Conservation (phyloP, 2,329 filamentous ascomycete species). For the Daldinia eschscholtzii region DNA sequence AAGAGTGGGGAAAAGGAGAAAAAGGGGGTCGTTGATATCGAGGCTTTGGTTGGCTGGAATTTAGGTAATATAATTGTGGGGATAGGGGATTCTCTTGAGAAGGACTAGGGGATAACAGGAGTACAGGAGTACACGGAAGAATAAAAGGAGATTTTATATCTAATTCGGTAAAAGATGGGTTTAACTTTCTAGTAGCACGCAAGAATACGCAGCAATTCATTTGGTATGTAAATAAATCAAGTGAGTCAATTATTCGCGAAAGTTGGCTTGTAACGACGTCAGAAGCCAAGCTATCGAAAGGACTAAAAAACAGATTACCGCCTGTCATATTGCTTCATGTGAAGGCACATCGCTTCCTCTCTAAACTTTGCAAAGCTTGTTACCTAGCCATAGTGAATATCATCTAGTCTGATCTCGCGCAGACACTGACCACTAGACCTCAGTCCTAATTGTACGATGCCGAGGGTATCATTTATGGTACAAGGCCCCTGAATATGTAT, state of each 20-base stretch:
- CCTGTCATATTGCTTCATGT: not conserved
- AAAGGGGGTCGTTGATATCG: conserved; percentile 4
- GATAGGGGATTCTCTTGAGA: conserved; percentile 6
- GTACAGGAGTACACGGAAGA: conserved; percentile 10
- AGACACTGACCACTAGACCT: conserved; percentile 23
- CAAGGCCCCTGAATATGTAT: conserved; percentile 21
- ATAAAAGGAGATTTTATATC: not conserved
- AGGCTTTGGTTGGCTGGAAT: conserved; percentile 7
- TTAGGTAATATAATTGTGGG: conserved; percentile 27
- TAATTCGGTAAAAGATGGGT: not conserved
- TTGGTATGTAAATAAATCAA: not conserved
- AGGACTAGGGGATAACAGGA: too few relatives aligned
- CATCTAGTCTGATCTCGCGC: conserved; percentile 5
- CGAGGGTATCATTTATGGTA: conserved; percentile 50
- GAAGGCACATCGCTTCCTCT: not conserved
- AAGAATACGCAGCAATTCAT: not conserved
- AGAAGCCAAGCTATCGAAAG: not conserved
- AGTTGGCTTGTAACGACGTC: not conserved
- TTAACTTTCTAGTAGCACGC: not conserved
- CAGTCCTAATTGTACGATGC: conserved; percentile 32
- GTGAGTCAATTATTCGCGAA: not conserved
- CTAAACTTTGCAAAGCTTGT: not conserved
- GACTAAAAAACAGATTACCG: not conserved
- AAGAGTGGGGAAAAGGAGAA: conserved; percentile 13
- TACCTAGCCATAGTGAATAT: not conserved